phyloP scores from a whole-genome alignment of 192 early-diverging fungal genomes.

The Coemansia interrupta region DNA sequence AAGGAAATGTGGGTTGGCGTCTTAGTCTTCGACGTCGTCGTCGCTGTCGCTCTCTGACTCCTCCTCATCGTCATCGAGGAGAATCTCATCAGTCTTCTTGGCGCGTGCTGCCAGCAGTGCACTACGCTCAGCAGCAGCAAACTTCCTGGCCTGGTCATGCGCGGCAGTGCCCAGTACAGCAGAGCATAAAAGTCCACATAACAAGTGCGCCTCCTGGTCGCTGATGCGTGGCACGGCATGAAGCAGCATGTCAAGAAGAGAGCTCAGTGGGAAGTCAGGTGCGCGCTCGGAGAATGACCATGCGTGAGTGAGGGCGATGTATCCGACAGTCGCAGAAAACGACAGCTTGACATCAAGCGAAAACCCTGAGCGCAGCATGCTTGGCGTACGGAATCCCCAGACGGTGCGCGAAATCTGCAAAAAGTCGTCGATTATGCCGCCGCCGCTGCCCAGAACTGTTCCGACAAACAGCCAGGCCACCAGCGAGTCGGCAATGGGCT shows the following conservation, averaged over 20 bases:
- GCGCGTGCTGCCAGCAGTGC: conserved; percentile 13
- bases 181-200: conserved; percentile 47
- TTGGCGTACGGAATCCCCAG: conserved; percentile 50
- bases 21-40: conserved; percentile 3
- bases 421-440: conserved; percentile 55
- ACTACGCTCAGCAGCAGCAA: conserved; percentile 29
- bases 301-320: conserved; percentile 50
- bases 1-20: too few species aligned
- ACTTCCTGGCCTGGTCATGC: conserved; percentile 19
- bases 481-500: conserved; percentile 47
- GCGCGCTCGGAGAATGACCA: conserved; percentile 50
- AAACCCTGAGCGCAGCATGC: conserved; percentile 23
- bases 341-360: conserved; percentile 50
- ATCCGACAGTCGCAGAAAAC: conserved; percentile 43
- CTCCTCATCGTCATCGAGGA: conserved; percentile 9
- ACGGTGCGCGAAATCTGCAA: conserved; percentile 40
- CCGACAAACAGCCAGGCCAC: conserved; percentile 50
- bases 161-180: conserved; percentile 42
- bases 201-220: conserved; percentile 41
- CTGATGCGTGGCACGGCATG: conserved; percentile 34
- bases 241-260: conserved; percentile 31
- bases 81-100: conserved; percentile 35
- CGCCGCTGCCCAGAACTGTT: conserved; percentile 52
- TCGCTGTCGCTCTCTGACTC: conserved; percentile 14
- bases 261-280: conserved; percentile 38